These are phyloP conservation scores for Pharnaceum exiguum DNA, from an alignment of 148 eudicot species.

Conservation along the genomic window DNA sequence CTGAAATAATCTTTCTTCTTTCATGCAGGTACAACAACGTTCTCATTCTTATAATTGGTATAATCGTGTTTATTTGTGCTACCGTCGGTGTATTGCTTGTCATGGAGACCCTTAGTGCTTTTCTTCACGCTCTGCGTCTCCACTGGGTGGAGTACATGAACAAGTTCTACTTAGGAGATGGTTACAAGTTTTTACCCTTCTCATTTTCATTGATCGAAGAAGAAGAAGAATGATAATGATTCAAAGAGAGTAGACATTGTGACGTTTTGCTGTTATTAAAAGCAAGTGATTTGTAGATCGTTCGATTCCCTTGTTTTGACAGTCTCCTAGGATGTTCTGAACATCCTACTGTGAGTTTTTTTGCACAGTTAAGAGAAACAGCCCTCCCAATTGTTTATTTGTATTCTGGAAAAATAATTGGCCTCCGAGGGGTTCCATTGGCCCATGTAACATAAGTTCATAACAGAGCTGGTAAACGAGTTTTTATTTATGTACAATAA, in stretches of 20 bases:
- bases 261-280: slow-evolving; percentile 3
- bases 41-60: slow-evolving; percentile 53
- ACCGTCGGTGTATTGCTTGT: slow-evolving; percentile 87
- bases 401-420: slow-evolving; percentile 16
- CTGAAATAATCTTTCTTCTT: neutral
- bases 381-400: slow-evolving; percentile 28
- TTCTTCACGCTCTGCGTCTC: slow-evolving; percentile 86
- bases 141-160: slow-evolving; percentile 96
- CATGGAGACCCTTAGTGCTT: slow-evolving; percentile 96
- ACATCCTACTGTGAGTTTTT: slow-evolving; percentile 14
- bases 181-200: slow-evolving; percentile 81
- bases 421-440: slow-evolving; percentile 15
- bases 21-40: slow-evolving; percentile 64
- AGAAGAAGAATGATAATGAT: slow-evolving; percentile 50
- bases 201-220: slow-evolving; percentile 46
- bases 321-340: slow-evolving; percentile 13
- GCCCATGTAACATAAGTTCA: slow-evolving; percentile 22
- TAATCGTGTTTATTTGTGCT: slow-evolving; percentile 69
- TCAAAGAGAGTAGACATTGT: neutral
- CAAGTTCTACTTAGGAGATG: slow-evolving; percentile 87
- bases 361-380: slow-evolving; percentile 28
- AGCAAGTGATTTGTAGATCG: slow-evolving; percentile 12
- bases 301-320: slow-evolving; percentile 20
- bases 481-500: slow-evolving; percentile 14
- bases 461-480: slow-evolving; percentile 10